These are phyloP conservation scores for Thalassiosira profunda DNA, from an alignment of 108 stramenopile species.

Conservation along the genomic window DNA sequence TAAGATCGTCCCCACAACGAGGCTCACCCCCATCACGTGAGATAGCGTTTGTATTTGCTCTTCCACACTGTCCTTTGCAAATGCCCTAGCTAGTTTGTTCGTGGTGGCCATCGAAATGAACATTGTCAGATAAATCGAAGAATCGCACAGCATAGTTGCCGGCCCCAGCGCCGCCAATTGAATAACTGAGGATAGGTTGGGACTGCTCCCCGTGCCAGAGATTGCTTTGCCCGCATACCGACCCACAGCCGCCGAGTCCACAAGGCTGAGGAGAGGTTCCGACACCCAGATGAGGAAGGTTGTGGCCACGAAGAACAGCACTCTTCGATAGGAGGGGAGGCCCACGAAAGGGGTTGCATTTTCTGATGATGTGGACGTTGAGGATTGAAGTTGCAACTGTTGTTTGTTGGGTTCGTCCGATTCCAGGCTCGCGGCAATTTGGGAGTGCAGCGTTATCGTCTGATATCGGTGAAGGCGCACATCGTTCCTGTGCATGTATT, in stretches of 20 bases:
- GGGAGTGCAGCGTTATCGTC: neutral
- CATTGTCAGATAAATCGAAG: constrained; percentile 76
- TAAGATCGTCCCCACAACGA: constrained; percentile 55
- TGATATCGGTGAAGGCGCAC: too few relatives aligned
- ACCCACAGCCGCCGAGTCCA: constrained; percentile 94
- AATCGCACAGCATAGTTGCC: constrained; percentile 92
- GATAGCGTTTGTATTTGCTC: constrained; percentile 52
- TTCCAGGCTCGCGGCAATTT: neutral
- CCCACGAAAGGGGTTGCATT: constrained; percentile 31
- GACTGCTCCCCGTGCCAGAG: constrained; percentile 19
- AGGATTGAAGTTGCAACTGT: neutral
- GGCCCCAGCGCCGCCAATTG: constrained; percentile 96
- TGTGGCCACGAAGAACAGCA: constrained; percentile 69
- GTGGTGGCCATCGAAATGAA: constrained; percentile 96
- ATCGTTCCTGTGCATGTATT: too few relatives aligned
- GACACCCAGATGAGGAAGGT: constrained; percentile 90
- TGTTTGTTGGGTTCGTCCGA: constrained; percentile 1
- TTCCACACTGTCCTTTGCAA: constrained; percentile 62
- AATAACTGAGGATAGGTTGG: constrained; percentile 44
- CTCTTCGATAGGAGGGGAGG: constrained; percentile 65
- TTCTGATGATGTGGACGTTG: neutral
- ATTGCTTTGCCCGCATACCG: constrained; percentile 37
- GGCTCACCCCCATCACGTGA: constrained; percentile 73
- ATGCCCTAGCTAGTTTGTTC: constrained; percentile 80
- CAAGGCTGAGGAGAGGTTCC: constrained; percentile 91